Evolutionary conservation across 441 rosid species (phyloP).

Genomic region (Flueggea neowawraea): DNA sequence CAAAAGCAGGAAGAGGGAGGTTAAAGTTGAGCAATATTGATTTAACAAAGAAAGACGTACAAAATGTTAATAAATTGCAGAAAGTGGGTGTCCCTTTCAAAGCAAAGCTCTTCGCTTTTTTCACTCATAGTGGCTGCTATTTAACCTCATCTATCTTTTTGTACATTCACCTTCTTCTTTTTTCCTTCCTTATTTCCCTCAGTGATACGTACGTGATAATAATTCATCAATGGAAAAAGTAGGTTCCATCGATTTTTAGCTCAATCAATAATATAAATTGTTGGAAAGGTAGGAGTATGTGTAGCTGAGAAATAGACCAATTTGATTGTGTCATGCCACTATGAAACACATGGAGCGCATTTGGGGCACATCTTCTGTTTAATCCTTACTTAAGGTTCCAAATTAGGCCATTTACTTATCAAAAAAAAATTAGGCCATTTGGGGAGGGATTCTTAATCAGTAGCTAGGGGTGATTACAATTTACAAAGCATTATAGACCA

Average conservation of each 20-base stretch:
- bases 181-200: not conserved
- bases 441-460: too few relatives aligned
- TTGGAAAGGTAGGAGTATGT: slow-evolving; percentile 1
- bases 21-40: slow-evolving; percentile 32
- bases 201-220: slow-evolving; percentile 1
- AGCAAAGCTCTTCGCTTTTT: slow-evolving; percentile 35
- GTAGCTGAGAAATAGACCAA: not conserved
- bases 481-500: too few relatives aligned
- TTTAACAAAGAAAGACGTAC: slow-evolving; percentile 22
- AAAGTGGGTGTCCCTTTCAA: slow-evolving; percentile 93
- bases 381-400: not conserved
- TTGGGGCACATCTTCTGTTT: not conserved
- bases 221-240: slow-evolving; percentile 13
- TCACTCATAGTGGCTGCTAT: slow-evolving; percentile 35
- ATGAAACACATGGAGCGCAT: slow-evolving; percentile 24
- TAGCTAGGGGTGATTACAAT: too few relatives aligned
- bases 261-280: not conserved
- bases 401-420: too few relatives aligned
- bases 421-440: too few relatives aligned
- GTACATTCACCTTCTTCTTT: slow-evolving; percentile 29
- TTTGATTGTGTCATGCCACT: slow-evolving; percentile 16
- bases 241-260: not conserved
- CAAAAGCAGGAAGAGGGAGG: slow-evolving; percentile 66
- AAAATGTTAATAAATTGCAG: slow-evolving; percentile 42
- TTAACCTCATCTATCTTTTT: slow-evolving; percentile 24